Evolutionary conservation across 176 grass and related monocot species (phyloP).

Genomic region (Eragrostis curvula): DNA sequence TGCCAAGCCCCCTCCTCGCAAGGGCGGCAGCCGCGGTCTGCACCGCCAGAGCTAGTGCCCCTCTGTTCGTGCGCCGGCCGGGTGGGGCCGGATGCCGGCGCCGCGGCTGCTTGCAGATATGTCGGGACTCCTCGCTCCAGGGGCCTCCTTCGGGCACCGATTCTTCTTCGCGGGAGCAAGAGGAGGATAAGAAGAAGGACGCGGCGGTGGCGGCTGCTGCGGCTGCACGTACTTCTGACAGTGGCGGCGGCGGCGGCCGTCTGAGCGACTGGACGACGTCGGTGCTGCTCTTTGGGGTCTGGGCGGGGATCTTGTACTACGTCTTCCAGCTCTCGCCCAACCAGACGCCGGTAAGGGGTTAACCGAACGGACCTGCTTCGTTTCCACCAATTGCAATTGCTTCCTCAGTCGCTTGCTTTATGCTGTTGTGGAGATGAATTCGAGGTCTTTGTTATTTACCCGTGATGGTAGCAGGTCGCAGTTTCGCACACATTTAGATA

Average conservation of each 20-base stretch:
- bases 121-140: conserved; percentile 45
- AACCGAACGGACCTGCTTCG: neutral
- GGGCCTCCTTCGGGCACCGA: conserved; percentile 17
- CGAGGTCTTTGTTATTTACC: neutral
- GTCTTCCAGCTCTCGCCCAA: conserved; percentile 77
- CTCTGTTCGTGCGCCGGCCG: neutral
- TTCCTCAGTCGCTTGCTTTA: neutral
- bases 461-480: neutral
- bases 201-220: neutral
- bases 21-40: neutral
- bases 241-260: conserved; percentile 18
- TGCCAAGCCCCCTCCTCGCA: neutral
- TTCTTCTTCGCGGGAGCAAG: conserved; percentile 25
- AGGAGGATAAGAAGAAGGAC: conserved; percentile 16
- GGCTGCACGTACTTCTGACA: conserved; percentile 13
- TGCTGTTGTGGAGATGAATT: neutral
- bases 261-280: conserved; percentile 69
- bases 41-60: neutral
- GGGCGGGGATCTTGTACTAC: conserved; percentile 89
- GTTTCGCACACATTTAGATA: neutral
- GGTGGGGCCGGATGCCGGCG: neutral
- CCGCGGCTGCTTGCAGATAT: conserved; percentile 23
- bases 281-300: conserved; percentile 74
- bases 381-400: neutral
- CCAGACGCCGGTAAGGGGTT: conserved; percentile 74